Evolutionary conservation across 148 eudicot genomes (phyloP).

Genomic region (Polygonum aviculare): DNA sequence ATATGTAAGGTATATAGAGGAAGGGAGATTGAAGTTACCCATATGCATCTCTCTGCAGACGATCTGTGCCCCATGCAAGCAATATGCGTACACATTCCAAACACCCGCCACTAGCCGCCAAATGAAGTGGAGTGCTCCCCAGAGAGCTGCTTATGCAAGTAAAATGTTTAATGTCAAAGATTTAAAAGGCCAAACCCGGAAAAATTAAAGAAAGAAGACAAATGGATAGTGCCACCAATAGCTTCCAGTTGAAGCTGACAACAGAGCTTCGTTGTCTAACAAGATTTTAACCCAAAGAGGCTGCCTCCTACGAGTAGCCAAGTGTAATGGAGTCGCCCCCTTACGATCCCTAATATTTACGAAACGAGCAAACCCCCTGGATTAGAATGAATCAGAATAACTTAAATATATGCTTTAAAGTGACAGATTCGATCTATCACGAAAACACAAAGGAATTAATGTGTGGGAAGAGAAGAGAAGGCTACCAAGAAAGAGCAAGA

Average conservation of each 20-base stretch:
- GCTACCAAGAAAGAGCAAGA: slow-evolving; percentile 79
- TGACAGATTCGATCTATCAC: background rate
- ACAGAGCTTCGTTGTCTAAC: slow-evolving; percentile 79
- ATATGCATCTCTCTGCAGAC: slow-evolving; percentile 62
- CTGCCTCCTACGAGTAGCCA: slow-evolving; percentile 85
- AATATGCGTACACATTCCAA: slow-evolving; percentile 13
- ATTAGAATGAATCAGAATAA: slow-evolving; percentile 13
- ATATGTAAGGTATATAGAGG: background rate
- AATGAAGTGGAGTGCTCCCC: slow-evolving; percentile 21
- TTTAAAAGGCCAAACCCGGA: background rate
- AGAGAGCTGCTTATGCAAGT: slow-evolving; percentile 10
- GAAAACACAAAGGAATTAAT: background rate
- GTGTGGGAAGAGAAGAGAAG: background rate
- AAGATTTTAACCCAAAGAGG: slow-evolving; percentile 80
- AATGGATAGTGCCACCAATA: slow-evolving; percentile 45
- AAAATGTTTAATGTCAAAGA: background rate
- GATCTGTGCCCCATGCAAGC: slow-evolving; percentile 29
- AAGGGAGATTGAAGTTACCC: slow-evolving; percentile 39
- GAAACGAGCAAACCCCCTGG: slow-evolving; percentile 86
- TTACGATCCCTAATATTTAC: slow-evolving; percentile 95
- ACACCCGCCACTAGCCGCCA: slow-evolving; percentile 16
- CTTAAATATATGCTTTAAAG: background rate
- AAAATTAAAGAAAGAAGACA: background rate
- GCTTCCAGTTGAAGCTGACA: slow-evolving; percentile 89
- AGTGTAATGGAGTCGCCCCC: slow-evolving; percentile 92